Evolutionary conservation across 2,329 filamentous ascomycete genomes (phyloP).

Genomic region (Stromatinia cepivora): DNA sequence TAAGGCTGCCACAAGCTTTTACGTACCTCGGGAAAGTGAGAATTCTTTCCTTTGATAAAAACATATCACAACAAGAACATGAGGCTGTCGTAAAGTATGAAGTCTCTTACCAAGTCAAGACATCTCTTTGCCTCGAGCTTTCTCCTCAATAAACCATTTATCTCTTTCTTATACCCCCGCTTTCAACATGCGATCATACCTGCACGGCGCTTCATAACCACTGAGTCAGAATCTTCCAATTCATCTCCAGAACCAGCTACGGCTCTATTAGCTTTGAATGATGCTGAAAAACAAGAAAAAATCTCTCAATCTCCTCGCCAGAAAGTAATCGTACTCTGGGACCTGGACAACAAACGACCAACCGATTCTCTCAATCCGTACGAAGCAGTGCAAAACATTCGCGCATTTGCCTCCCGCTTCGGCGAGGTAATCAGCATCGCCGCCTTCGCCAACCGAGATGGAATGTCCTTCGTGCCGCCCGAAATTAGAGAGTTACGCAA

Average conservation of each 20-base stretch:
- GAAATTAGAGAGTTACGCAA: neutral
- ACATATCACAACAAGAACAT: neutral
- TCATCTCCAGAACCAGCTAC: neutral
- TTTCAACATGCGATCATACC: neutral
- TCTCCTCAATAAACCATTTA: neutral
- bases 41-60: too few relatives aligned
- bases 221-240: neutral
- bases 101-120: neutral
- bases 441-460: neutral
- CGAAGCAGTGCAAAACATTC: constrained; percentile 7
- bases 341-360: neutral
- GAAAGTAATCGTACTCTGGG: neutral
- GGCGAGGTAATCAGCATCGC: neutral
- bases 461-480: neutral
- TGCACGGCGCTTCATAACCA: neutral
- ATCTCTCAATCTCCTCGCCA: neutral
- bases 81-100: neutral
- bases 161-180: neutral
- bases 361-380: neutral
- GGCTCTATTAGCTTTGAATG: too few relatives aligned
- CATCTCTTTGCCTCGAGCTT: neutral
- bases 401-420: neutral
- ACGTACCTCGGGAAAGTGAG: too few relatives aligned
- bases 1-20: too few relatives aligned
- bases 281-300: neutral